These are phyloP conservation scores for Neurospora pannonica DNA, from an alignment of 495 filamentous ascomycete species.

Conservation along the genomic window DNA sequence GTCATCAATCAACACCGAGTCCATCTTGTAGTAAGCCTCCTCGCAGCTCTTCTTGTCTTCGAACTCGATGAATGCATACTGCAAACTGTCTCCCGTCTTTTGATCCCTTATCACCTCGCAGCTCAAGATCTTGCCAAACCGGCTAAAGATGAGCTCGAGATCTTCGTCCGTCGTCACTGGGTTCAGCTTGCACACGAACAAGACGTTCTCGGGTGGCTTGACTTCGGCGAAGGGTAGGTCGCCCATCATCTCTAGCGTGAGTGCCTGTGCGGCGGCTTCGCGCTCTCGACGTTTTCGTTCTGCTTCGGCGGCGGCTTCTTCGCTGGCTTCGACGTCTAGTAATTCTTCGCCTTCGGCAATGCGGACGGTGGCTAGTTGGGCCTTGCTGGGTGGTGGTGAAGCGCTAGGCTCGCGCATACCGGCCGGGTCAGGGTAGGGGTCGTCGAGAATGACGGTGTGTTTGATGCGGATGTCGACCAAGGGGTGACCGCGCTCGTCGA, in stretches of 20 bases:
- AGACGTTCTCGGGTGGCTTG: conserved; percentile 91
- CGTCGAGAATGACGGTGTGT: conserved; percentile 82
- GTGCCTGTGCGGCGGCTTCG: conserved; percentile 85
- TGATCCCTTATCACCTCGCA: conserved; percentile 96
- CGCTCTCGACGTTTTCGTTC: conserved; percentile 78
- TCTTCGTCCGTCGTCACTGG: conserved; percentile 94
- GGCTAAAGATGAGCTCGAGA: conserved; percentile 89
- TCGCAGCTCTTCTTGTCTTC: conserved; percentile 87
- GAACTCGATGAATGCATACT: conserved; percentile 98
- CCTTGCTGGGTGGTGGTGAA: conserved; percentile 74
- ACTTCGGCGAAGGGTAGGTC: conserved; percentile 97
- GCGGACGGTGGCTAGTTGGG: conserved; percentile 80
- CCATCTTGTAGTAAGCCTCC: conserved; percentile 97
- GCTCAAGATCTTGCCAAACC: conserved; percentile 88
- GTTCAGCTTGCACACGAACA: conserved; percentile 98
- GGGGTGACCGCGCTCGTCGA: conserved; percentile 74
- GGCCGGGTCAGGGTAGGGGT: conserved; percentile 72
- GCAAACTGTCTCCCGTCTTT: conserved; percentile 86
- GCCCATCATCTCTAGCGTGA: conserved; percentile 96
- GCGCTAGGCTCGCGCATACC: conserved; percentile 65
- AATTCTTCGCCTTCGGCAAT: conserved; percentile 84
- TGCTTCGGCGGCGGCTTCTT: conserved; percentile 66
- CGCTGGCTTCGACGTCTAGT: conserved; percentile 49
- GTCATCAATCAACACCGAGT: conserved; percentile 90
- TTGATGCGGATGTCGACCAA: conserved; percentile 87